Base-by-base conservation (phyloP, 768 basidiomycete genomes). In the Leucocoprinus leucothites region DNA sequence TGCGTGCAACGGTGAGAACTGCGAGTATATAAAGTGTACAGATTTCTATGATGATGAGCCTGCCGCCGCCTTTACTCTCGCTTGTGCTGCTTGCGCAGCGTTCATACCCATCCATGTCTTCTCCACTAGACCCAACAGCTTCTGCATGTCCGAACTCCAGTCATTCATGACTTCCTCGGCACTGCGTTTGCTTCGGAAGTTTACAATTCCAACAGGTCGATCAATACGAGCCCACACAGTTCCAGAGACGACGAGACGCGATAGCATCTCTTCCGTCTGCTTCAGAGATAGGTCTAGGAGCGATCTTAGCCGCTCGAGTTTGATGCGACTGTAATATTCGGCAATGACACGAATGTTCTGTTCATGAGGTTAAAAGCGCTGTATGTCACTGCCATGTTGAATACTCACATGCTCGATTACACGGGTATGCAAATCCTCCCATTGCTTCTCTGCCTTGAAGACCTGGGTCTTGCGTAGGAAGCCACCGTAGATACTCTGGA, bases 81-180 rank as follows among this genome's bases (percentile, higher is more conserved):
- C 84, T 61, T 90, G 88, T 19, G 91, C 91, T 45, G 91, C 91
- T 67, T 90, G 82, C 9, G 91, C 91, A 31, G 91, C 91, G 61
- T 93, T 93, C 81, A 94, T 87, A 35, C 88, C 89, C 91, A 94
- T 94, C 91, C 95, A 97, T n/a, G 93, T 94, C 82, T 98, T 98
- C 75, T 99, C 97, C 13, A 94, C 91, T 40, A 97, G 71, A 16
- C 89, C 82, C 57, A 99, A 77, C 64, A 99, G 73, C 72, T 89
- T 94, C 64, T 88, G 90, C 82, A 99, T 93, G 65, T 98, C 95
- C 19, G 86, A 90, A 71, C 93, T 95, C 96, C 97, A 99, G 58
- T 93, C 92, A 66, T 98, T 98, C 87, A 99, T 88, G 4, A 94
- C 87, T 63, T 97, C 94, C 66, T 98, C 95, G 1, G 91, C 82